phyloP scores from a whole-genome alignment of 352 stramenopile genomes.

The Elongisporangium prolatum region DNA sequence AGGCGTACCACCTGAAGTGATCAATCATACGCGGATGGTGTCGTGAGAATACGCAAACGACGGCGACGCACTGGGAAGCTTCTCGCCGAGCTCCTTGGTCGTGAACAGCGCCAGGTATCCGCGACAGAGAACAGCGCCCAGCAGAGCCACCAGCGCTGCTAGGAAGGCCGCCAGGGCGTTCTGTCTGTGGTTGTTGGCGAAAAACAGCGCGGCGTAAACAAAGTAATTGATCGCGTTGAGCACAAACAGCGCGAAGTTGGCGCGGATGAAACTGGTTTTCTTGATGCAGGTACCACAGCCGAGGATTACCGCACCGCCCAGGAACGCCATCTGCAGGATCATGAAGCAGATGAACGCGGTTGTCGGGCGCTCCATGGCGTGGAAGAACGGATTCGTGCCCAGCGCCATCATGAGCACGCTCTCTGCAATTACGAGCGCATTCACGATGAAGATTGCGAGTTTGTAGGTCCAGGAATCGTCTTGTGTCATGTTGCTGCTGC shows the following conservation, averaged over 20 bases:
- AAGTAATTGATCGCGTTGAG: constrained; percentile 18
- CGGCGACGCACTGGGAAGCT: constrained; percentile 24
- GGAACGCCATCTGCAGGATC: constrained; percentile 24
- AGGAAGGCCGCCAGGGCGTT: constrained; percentile 8
- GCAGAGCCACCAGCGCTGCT: constrained; percentile 9
- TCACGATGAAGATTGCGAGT: constrained; percentile 22
- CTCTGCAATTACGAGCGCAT: constrained; percentile 24
- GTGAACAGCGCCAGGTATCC: constrained; percentile 15
- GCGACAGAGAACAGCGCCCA: constrained; percentile 23
- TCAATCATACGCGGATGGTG: constrained; percentile 12
- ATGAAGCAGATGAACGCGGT: constrained; percentile 27
- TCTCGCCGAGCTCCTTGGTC: constrained; percentile 9
- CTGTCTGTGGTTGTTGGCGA: constrained; percentile 8
- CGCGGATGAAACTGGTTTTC: constrained; percentile 16
- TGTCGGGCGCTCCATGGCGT: constrained; percentile 19
- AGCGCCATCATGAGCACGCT: constrained; percentile 21
- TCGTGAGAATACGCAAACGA: constrained; percentile 7
- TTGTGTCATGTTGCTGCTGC: no score
- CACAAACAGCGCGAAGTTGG: constrained; percentile 20
- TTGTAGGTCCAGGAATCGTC: constrained; percentile 20
- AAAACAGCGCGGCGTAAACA: constrained; percentile 19
- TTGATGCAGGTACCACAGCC: constrained; percentile 21
- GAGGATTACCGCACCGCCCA: constrained; percentile 17
- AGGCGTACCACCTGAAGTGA: background rate
- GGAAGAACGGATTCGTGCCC: constrained; percentile 31